Conservation (phyloP, 495 filamentous ascomycete genomes). For the Tricharina praecox region DNA sequence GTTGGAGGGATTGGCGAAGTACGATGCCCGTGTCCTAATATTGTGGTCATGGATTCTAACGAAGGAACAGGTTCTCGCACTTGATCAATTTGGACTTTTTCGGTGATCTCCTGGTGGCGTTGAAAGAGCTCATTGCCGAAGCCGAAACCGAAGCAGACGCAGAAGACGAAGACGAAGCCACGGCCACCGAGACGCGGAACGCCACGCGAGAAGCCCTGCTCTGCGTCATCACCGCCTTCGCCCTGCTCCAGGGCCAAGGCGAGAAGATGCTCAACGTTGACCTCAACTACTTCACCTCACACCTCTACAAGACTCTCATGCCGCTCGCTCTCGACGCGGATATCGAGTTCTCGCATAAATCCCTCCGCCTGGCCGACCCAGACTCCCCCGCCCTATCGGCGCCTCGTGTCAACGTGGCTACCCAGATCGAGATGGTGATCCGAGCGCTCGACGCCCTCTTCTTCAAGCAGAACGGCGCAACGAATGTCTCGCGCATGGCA, state of each 20-base stretch:
- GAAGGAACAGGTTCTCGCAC: constrained; percentile 70
- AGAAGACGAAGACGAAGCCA: constrained; percentile 31
- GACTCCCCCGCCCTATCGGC: constrained; percentile 21
- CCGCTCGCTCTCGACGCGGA: constrained; percentile 63
- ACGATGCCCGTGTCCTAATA: neutral
- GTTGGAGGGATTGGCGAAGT: constrained; percentile 68
- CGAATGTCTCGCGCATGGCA: constrained; percentile 64
- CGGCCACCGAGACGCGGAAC: constrained; percentile 39
- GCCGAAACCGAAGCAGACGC: constrained; percentile 33
- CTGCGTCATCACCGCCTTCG: constrained; percentile 88
- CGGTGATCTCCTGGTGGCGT: constrained; percentile 79
- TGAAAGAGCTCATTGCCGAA: constrained; percentile 74
- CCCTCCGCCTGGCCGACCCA: constrained; percentile 64
- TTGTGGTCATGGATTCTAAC: too few relatives aligned
- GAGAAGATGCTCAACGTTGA: constrained; percentile 37
- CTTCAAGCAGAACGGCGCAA: constrained; percentile 40
- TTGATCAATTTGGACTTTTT: constrained; percentile 98
- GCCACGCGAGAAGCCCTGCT: constrained; percentile 72
- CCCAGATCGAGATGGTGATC: constrained; percentile 75
- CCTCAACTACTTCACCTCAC: constrained; percentile 80
- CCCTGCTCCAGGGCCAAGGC: constrained; percentile 71
- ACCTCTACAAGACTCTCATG: constrained; percentile 73
- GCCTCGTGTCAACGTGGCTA: constrained; percentile 79
- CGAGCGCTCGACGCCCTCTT: constrained; percentile 66
- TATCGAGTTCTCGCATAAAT: constrained; percentile 62